These are phyloP conservation scores for Psilocybe tampanensis DNA, from an alignment of 768 basidiomycete species.

Conservation along the genomic window DNA sequence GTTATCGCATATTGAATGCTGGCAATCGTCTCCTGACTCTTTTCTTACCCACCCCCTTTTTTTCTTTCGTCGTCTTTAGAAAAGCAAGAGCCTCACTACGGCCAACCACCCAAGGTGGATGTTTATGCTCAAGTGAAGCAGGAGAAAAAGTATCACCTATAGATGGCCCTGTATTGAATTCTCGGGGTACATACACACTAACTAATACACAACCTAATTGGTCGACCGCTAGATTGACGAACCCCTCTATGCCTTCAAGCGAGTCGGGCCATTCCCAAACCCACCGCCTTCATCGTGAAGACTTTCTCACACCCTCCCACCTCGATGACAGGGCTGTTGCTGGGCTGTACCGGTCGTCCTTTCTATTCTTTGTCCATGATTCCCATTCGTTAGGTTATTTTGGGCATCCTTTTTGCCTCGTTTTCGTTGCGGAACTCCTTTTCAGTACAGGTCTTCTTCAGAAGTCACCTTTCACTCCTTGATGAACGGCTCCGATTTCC, in stretches of 20 bases:
- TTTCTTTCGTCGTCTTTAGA: constrained; percentile 29
- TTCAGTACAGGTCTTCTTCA: neutral
- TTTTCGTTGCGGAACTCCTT: neutral
- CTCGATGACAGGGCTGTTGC: neutral
- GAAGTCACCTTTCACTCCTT: neutral
- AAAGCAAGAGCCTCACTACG: constrained; percentile 56
- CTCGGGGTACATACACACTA: constrained; percentile 13
- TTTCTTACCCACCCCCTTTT: constrained; percentile 12
- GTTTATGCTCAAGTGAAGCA: constrained; percentile 56
- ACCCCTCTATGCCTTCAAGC: neutral
- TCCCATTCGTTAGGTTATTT: constrained; percentile 7
- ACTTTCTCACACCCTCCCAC: neutral
- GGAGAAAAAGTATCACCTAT: constrained; percentile 44
- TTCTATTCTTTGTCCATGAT: neutral
- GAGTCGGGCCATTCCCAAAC: neutral
- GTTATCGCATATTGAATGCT: constrained; percentile 6
- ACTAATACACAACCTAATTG: constrained; percentile 3
- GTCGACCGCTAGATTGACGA: neutral
- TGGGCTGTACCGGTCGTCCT: neutral
- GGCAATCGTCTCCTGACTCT: constrained; percentile 12
- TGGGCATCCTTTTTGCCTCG: neutral
- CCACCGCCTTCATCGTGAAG: constrained; percentile 2
- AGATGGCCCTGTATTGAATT: constrained; percentile 8
- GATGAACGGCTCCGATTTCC: constrained; percentile 8
- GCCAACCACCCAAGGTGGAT: constrained; percentile 52